phyloP scores from a whole-genome alignment of 2,329 filamentous ascomycete species.

The Ascochyta koolunga region DNA sequence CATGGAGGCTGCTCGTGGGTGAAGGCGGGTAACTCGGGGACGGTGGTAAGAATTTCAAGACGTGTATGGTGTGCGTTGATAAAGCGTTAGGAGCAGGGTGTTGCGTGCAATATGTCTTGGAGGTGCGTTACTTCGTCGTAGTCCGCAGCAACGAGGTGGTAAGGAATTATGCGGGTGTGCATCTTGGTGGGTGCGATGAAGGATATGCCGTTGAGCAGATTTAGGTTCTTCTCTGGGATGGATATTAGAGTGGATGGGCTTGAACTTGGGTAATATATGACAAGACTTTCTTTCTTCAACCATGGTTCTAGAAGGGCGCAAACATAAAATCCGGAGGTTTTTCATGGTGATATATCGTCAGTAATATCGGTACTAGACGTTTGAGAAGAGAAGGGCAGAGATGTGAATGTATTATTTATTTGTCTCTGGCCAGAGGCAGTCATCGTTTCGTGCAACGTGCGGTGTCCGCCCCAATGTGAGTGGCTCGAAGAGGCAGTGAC shows the following conservation, averaged over 20 bases:
- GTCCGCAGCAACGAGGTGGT: conserved; percentile 12
- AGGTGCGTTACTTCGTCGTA: not conserved
- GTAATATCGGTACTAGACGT: too few species aligned
- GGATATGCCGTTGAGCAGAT: not conserved
- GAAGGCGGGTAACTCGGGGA: conserved; percentile 14
- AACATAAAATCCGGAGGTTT: too few species aligned
- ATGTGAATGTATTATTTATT: not conserved
- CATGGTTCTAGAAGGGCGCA: too few species aligned
- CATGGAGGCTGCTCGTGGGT: conserved; percentile 23
- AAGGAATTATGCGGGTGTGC: conserved; percentile 17
- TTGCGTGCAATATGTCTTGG: conserved; percentile 17
- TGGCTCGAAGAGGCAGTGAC: not conserved
- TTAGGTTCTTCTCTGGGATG: too few species aligned
- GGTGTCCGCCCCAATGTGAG: not conserved
- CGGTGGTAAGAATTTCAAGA: conserved; percentile 7
- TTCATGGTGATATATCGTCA: too few species aligned
- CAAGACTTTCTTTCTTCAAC: too few species aligned
- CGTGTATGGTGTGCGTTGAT: conserved; percentile 16
- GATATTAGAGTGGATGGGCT: too few species aligned
- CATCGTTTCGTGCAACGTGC: not conserved
- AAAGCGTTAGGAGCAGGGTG: conserved; percentile 8
- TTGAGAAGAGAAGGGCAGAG: too few species aligned
- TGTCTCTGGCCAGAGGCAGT: not conserved
- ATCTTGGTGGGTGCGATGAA: not conserved
- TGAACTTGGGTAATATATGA: too few species aligned